Conservation (phyloP, 208 protist species). For the Wallacemonas sp. region DNA sequence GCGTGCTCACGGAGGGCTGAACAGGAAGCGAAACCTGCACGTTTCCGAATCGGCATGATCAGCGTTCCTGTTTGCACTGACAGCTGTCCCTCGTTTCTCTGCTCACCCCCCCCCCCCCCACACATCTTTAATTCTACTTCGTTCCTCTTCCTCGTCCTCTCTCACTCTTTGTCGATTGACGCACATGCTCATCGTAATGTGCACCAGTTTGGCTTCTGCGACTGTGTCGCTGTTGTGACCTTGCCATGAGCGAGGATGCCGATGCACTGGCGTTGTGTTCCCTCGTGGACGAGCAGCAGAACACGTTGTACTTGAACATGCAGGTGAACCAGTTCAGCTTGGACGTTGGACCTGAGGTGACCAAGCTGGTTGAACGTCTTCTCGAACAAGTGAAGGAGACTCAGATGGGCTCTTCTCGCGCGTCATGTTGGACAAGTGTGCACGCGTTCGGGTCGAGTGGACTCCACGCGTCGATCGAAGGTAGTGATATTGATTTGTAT, state of each 20-base stretch:
- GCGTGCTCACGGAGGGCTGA: too few relatives aligned
- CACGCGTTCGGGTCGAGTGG: slow-evolving; percentile 76
- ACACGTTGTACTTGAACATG: slow-evolving; percentile 7
- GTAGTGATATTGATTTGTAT: slow-evolving; percentile 94
- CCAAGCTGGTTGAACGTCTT: slow-evolving; percentile 4
- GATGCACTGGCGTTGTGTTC: slow-evolving; percentile 12
- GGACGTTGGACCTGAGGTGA: neutral
- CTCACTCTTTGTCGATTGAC: too few relatives aligned
- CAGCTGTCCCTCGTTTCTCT: too few relatives aligned
- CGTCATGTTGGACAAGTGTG: slow-evolving; percentile 41
- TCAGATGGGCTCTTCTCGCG: neutral
- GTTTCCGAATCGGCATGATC: too few relatives aligned
- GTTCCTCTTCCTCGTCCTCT: too few relatives aligned
- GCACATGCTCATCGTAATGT: too few relatives aligned
- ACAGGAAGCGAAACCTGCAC: too few relatives aligned
- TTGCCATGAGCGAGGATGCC: slow-evolving; percentile 4
- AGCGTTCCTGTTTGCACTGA: too few relatives aligned
- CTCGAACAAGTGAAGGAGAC: neutral
- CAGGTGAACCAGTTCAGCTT: slow-evolving; percentile 6
- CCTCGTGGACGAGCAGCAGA: slow-evolving; percentile 3
- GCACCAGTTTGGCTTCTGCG: too few relatives aligned
- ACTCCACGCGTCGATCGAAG: slow-evolving; percentile 67
- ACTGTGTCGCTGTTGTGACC: neutral
- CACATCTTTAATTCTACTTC: too few relatives aligned
- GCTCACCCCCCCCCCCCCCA: too few relatives aligned